Base-by-base conservation (phyloP, 768 basidiomycete genomes). In the Brasilioporus rufonigricans region DNA sequence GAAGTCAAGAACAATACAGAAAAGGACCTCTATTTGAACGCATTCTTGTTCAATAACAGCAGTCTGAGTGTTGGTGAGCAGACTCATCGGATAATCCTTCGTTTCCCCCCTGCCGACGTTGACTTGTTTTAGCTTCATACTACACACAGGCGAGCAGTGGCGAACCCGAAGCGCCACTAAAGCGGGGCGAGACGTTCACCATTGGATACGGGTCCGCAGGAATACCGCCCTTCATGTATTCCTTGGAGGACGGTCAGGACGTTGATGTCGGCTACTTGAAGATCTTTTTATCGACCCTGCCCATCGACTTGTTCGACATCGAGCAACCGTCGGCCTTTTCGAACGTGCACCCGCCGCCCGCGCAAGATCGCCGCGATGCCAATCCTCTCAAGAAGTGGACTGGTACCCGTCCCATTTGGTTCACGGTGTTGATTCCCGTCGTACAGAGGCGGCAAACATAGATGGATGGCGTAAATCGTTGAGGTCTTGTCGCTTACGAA, bases 201-300 rank as follows among this genome's bases (percentile, higher is more conserved):
- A 68, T 80, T 13, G 80, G 79, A 7, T 76, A 77, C 52, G 76
- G 77, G 0, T 59, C 71, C 11, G 71, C 68, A 19, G 73, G 72
- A 41, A 61, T 57, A 7, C 26, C 60, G 0, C 74, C 75, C 8
- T 71, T 67, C 64, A 36, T 55, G 9, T 78, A 74, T 53, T 31
- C 54, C 27, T 52, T 79, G 18, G 57, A 62, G 5, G 55, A 66
- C 1, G 67, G 62, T 4, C 65, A 75, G 39, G 56, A 62, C 6
- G 50, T 69, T 29, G 77, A 80, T 46, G 65, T 80, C 3, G 74
- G 77, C 8, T 76, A 73, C 50, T 69, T 80, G 47, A 78, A 77
- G 52, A 56, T 80, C 9, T 80, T 74, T 53, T 54, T 80, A 19
- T 65, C 77, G 16, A 76, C 73, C 1, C 53, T 53, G 0, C 70